A percentile compares a stretch with the other conserved stretches of the same genome.
These are phyloP conservation scores for Ilyonectria robusta DNA, from an alignment of 2,329 filamentous ascomycete genomes.

Conservation along the genomic window DNA sequence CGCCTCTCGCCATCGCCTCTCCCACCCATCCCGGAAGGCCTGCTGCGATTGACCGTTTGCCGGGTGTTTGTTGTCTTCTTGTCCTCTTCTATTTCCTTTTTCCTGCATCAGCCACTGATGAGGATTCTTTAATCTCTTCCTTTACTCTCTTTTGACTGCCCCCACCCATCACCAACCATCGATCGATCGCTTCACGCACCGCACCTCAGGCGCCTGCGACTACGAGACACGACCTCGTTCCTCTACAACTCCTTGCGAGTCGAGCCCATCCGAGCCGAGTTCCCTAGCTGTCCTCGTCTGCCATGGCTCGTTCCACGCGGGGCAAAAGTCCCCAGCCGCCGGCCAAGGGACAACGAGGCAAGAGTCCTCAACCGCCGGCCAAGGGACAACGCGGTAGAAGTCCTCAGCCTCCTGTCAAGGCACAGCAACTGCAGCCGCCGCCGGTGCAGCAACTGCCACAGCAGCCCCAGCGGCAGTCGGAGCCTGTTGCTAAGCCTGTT, in stretches of 20 bases:
- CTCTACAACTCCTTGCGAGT: conserved; percentile 26
- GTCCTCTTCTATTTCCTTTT: conserved; percentile 28
- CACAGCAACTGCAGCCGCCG: conserved; percentile 8
- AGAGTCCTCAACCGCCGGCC: conserved; percentile 53
- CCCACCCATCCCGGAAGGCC: conserved; percentile 33
- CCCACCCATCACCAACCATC: conserved; percentile 11
- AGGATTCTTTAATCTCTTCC: conserved; percentile 42
- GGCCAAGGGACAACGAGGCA: conserved; percentile 44
- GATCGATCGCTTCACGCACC: conserved; percentile 17
- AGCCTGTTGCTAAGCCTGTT: conserved; percentile 24
- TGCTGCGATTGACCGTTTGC: conserved; percentile 35
- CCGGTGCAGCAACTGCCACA: conserved; percentile 24
- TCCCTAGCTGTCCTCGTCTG: conserved; percentile 28
- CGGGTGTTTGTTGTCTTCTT: conserved; percentile 34
- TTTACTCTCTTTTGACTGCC: conserved; percentile 32
- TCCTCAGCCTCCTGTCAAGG: conserved; percentile 51
- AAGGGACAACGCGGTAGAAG: conserved; percentile 52
- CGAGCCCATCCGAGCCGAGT: conserved; percentile 36
- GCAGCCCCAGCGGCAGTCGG: conserved; percentile 32
- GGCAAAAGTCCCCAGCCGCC: conserved; percentile 56
- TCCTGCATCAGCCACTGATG: conserved; percentile 37
- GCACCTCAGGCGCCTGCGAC: conserved; percentile 31
- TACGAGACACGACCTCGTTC: conserved; percentile 17
- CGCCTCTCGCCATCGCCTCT: conserved; percentile 29
- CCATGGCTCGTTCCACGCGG: conserved; percentile 55